phyloP scores from a whole-genome alignment of 2,329 filamentous ascomycete species.

The Trichoderma atroviride region DNA sequence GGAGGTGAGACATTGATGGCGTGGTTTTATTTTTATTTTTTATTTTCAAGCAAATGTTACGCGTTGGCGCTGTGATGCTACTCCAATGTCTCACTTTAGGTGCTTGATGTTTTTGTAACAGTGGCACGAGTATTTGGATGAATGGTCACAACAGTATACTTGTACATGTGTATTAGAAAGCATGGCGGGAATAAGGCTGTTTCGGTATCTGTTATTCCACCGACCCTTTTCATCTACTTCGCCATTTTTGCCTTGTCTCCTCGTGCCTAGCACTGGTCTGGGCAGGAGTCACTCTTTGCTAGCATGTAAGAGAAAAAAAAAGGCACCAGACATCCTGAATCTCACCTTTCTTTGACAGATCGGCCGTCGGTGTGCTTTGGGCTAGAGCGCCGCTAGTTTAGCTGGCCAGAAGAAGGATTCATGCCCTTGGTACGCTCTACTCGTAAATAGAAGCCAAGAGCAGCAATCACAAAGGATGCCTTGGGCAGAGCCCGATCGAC shows the following conservation, averaged over 20 bases:
- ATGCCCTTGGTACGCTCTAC: background rate
- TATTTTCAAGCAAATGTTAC: background rate
- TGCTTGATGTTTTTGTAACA: background rate
- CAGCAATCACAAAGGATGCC: background rate
- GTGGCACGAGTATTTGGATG: background rate
- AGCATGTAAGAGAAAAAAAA: background rate
- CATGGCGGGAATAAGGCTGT: background rate
- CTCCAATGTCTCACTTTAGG: constrained; percentile 10
- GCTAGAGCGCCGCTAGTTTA: background rate
- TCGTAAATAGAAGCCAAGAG: background rate
- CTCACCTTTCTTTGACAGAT: constrained; percentile 15
- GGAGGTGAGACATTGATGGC: background rate
- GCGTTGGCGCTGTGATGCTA: background rate
- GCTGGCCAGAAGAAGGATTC: constrained; percentile 4
- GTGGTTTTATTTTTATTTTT: background rate
- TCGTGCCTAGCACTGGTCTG: background rate
- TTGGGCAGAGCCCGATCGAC: background rate
- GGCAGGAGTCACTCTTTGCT: background rate
- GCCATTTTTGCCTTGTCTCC: background rate
- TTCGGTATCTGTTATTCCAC: background rate
- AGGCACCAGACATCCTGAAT: background rate
- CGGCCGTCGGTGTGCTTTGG: constrained; percentile 10
- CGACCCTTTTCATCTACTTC: background rate
- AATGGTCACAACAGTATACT: background rate
- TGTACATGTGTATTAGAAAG: background rate